Evolutionary conservation across 1,139 yeast genomes (phyloP), one percentile per base, ranked within the genome.

Genomic region (Kazachstania sp.): DNA sequence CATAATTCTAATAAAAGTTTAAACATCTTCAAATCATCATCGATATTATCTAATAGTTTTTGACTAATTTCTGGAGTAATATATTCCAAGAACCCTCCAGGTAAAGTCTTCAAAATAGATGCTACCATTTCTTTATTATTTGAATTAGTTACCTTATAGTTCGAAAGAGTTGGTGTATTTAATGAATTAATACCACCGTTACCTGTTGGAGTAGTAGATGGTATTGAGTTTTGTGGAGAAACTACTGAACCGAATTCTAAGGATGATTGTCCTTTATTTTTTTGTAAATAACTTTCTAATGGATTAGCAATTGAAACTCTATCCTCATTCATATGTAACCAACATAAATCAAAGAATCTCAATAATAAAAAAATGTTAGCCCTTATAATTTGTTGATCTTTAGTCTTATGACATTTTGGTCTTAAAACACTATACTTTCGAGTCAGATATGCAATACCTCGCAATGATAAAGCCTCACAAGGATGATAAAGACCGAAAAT

Each of bases 311-410:
- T 57, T 2, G 60, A 54, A 3, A 54, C 49, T 29, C 58, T 54
- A 31, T 56, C 53, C 41, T 57, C 56, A 32, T 55, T 58, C 28
- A 56, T 38, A 43, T 61, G 56, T 15, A 54, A 49, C 18, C 57
- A 48, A 44, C 60, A 55, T 34, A 60, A 52, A 48, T 63, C 66
- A 37, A 60, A 58, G 47, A 59, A 60, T 38, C 63, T 50, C 29
- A 64, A 49, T 13, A 64, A 46, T 11, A 63, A 41, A 43, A 59
- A 63, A 5, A 64, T 46, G 8, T 63, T 61, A 15, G 62, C 64
- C 41, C 61, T 64, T 39, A 57, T 46, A 16, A 37, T 29, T 3
- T 32, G 28, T 49, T 52, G 31, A 44, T 45, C 36, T 28, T n/a
- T 29, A 2, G 31, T 16, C 15, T 8, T 20, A 12, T 40, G 43